Percentiles rank a stretch among this genome's conserved stretches.
phyloP scores from a whole-genome alignment of 75 land plant species.

The Picea glauca region DNA sequence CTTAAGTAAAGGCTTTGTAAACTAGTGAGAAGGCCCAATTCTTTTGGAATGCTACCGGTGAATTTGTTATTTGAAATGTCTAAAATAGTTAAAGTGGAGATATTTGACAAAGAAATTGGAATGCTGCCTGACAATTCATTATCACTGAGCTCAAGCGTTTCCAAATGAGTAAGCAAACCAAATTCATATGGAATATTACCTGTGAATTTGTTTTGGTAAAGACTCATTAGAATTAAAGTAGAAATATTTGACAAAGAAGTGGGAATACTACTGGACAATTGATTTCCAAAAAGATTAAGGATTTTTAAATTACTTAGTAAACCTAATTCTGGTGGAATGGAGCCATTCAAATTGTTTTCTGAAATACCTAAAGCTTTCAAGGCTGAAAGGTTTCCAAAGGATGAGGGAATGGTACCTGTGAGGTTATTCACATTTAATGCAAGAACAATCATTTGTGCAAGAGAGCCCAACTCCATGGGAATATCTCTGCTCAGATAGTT shows the following conservation, averaged over 20 bases:
- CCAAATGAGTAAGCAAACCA: constrained; percentile 2
- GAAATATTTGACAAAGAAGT: constrained; percentile 21
- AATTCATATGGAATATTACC: no score
- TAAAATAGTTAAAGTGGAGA: no score
- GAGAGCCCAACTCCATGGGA: constrained; percentile 7
- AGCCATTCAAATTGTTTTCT: constrained; percentile 21
- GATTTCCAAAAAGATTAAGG: no score
- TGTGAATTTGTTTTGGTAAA: constrained; percentile 7
- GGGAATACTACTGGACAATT: no score
- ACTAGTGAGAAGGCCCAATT: no score
- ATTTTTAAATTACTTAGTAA: background rate
- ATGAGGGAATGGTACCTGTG: constrained; percentile 34
- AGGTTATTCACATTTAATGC: constrained; percentile 19
- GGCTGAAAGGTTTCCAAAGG: constrained; percentile 17
- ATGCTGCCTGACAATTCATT: no score
- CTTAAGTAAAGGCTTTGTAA: no score
- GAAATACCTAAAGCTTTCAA: no score
- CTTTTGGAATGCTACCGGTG: no score
- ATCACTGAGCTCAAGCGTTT: background rate
- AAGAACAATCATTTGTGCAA: constrained; percentile 9
- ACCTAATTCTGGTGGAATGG: constrained; percentile 22
- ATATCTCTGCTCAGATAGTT: constrained; percentile 1
- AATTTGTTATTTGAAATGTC: no score
- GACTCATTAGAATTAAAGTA: constrained; percentile 8
- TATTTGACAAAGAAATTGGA: no score